phyloP scores from a whole-genome alignment of 2,329 filamentous ascomycete genomes.

The Capronia coronata region DNA sequence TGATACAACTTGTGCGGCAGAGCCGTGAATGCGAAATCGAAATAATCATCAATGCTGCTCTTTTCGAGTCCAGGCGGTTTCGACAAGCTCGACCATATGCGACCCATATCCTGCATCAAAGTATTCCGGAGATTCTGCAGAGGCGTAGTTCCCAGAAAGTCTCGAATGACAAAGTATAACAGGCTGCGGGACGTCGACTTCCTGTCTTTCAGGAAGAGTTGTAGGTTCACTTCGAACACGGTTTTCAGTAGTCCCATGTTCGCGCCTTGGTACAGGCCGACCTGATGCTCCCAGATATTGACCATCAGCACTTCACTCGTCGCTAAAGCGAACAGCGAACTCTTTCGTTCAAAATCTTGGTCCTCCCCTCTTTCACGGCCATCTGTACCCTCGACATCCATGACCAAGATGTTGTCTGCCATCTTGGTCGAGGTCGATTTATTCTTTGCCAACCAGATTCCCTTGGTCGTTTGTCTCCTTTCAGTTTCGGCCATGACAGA shows the following conservation, averaged over 20 bases:
- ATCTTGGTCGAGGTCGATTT: constrained; percentile 56
- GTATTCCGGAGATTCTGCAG: constrained; percentile 85
- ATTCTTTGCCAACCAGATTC: constrained; percentile 99
- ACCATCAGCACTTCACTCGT: constrained; percentile 97
- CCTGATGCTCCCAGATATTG: constrained; percentile 99
- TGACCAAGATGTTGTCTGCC: constrained; percentile 97
- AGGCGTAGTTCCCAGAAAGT: constrained; percentile 88
- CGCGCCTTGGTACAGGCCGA: constrained; percentile 93
- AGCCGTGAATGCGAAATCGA: constrained; percentile 94
- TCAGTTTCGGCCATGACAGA: constrained; percentile 96
- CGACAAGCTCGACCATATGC: constrained; percentile 87
- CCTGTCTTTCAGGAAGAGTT: constrained; percentile 92
- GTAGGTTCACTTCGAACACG: constrained; percentile 96
- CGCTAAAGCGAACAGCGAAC: constrained; percentile 89
- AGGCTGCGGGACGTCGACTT: constrained; percentile 84
- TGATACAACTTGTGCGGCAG: constrained; percentile 96
- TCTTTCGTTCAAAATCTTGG: constrained; percentile 98
- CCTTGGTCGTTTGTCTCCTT: constrained; percentile 93
- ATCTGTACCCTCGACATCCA: constrained; percentile 98
- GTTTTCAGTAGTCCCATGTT: constrained; percentile 99
- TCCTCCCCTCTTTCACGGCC: constrained; percentile 94
- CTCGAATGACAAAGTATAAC: constrained; percentile 96
- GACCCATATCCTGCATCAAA: constrained; percentile 78
- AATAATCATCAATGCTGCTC: constrained; percentile 91
- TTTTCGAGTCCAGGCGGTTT: constrained; percentile 85